These are phyloP conservation scores for Firmiana major DNA, from an alignment of 345 rosid species.

Conservation along the genomic window DNA sequence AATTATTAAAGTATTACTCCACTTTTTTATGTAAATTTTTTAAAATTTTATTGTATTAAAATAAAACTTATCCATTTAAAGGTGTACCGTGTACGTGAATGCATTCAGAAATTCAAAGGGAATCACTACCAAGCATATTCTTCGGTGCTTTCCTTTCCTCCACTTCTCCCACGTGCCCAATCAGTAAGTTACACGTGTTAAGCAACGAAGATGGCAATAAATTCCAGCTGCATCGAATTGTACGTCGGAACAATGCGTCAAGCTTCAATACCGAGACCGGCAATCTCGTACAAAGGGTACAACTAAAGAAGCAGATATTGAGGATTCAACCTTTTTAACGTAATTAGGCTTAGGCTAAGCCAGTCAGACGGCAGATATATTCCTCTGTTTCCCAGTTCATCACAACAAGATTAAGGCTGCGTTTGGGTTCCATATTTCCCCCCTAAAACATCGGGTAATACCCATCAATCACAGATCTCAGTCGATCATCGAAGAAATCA, in stretches of 20 bases:
- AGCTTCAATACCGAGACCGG: neutral
- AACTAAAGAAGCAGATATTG: neutral
- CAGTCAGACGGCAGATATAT: neutral
- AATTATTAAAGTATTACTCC: no score
- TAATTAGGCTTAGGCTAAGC: no score
- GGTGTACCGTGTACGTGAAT: no score
- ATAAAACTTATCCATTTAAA: no score
- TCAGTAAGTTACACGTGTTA: neutral
- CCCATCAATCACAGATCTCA: neutral
- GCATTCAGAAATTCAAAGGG: no score
- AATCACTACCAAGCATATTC: no score
- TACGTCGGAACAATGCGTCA: neutral
- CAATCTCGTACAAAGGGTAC: no score
- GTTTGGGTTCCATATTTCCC: neutral
- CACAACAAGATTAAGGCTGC: neutral
- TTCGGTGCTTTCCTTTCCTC: no score
- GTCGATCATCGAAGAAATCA: neutral
- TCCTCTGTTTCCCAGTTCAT: neutral
- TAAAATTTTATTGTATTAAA: no score
- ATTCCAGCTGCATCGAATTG: neutral
- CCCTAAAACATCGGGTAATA: neutral
- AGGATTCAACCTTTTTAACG: no score
- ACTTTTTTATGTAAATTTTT: no score
- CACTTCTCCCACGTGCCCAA: neutral
- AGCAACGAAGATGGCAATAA: neutral